Percentiles rank a stretch among this genome's conserved stretches.
These are phyloP conservation scores for Microcos paniculata DNA, from an alignment of 345 rosid species.

Conservation along the genomic window DNA sequence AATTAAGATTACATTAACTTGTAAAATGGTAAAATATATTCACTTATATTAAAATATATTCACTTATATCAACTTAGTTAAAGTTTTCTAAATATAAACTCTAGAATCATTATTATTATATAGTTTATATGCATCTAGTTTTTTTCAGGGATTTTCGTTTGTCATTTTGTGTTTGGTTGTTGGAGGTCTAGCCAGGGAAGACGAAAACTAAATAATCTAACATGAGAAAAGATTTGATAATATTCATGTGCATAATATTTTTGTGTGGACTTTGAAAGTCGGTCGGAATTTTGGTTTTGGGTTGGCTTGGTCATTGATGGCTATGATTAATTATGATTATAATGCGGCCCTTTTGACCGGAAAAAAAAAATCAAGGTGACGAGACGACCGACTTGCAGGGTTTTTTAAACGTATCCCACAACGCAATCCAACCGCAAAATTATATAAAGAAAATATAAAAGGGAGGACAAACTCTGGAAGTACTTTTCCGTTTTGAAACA, in stretches of 20 bases:
- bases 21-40: too few species aligned
- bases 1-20: too few species aligned
- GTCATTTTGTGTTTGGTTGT: not conserved
- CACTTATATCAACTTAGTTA: too few species aligned
- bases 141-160: not conserved
- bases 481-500: not conserved
- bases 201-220: not conserved
- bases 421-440: not conserved
- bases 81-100: too few species aligned
- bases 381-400: not conserved
- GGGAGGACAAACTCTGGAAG: not conserved
- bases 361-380: conserved; percentile 5
- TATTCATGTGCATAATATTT: not conserved
- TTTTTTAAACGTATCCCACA: not conserved
- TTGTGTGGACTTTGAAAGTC: not conserved
- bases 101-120: too few species aligned
- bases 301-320: not conserved
- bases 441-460: not conserved
- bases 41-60: too few species aligned
- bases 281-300: conserved; percentile 8
- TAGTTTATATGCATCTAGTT: too few species aligned
- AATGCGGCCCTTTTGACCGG: not conserved
- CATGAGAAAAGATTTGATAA: not conserved
- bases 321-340: not conserved
- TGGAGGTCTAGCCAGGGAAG: not conserved